These are phyloP conservation scores for Aspergillus leporis DNA, from an alignment of 495 filamentous ascomycete species.

Conservation along the genomic window DNA sequence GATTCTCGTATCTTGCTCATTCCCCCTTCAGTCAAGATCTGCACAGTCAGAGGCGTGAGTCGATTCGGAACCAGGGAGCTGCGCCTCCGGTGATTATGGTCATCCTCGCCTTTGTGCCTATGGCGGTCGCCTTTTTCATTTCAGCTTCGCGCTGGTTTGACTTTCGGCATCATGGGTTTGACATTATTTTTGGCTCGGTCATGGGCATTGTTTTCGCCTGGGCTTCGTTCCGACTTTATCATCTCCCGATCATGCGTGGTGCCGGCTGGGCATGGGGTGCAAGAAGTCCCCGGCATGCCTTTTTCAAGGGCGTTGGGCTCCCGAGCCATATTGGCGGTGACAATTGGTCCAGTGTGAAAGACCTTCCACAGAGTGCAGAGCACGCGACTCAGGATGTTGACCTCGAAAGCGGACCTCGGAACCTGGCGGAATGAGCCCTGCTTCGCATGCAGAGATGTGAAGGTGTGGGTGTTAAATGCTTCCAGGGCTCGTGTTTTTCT, in stretches of 20 bases:
- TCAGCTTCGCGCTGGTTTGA: constrained; percentile 62
- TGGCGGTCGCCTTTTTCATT: constrained; percentile 61
- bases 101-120: constrained; percentile 55
- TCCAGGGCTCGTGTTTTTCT: neutral
- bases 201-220: constrained; percentile 58
- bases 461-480: neutral
- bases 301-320: constrained; percentile 64
- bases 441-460: no score
- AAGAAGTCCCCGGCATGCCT: constrained; percentile 40
- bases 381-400: constrained; percentile 12
- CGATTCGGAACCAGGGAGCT: constrained; percentile 51
- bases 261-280: constrained; percentile 56
- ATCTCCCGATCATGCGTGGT: constrained; percentile 64
- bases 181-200: constrained; percentile 59
- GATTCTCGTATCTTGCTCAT: constrained; percentile 59
- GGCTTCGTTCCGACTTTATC: constrained; percentile 64
- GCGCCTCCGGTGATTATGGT: constrained; percentile 61
- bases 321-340: constrained; percentile 44
- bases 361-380: neutral
- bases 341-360: constrained; percentile 26
- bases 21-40: constrained; percentile 30
- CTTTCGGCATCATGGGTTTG: constrained; percentile 63
- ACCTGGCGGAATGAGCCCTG: constrained; percentile 17
- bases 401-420: constrained; percentile 20
- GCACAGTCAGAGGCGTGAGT: constrained; percentile 24